These are phyloP conservation scores for Alternaria panax DNA, from an alignment of 2,329 filamentous ascomycete genomes.

Conservation along the genomic window DNA sequence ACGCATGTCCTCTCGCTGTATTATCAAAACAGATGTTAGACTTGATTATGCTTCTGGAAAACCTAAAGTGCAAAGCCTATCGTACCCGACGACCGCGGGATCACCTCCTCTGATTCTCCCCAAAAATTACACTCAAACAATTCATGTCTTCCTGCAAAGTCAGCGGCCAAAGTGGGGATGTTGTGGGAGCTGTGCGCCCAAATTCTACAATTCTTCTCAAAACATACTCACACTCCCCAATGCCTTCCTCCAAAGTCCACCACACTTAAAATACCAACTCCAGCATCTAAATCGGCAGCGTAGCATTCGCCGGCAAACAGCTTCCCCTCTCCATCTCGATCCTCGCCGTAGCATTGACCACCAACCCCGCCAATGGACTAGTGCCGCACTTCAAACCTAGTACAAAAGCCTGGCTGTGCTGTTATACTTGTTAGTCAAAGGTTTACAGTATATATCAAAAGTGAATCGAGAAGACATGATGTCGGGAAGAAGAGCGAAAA, in stretches of 20 bases:
- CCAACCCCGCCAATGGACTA: slow-evolving; percentile 24
- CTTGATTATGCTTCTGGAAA: no score
- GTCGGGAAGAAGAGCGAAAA: neutral
- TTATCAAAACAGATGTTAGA: no score
- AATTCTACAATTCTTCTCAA: neutral
- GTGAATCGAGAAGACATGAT: neutral
- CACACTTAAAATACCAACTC: neutral
- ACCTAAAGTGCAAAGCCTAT: no score
- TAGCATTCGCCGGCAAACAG: slow-evolving; percentile 29
- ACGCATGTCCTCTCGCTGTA: neutral
- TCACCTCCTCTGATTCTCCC: no score
- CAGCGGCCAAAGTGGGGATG: no score
- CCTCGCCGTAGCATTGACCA: slow-evolving; percentile 30
- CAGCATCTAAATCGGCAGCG: slow-evolving; percentile 17
- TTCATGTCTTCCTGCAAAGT: no score
- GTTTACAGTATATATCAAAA: neutral
- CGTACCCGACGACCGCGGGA: no score
- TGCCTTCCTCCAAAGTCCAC: no score
- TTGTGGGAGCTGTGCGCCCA: neutral
- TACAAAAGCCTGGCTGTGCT: slow-evolving; percentile 27
- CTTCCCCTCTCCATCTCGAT: slow-evolving; percentile 25
- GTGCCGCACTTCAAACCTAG: slow-evolving; percentile 33
- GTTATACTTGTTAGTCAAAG: neutral
- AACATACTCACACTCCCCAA: accelerated
- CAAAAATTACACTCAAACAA: no score